A percentile compares a stretch with the other conserved stretches of the same genome.
These are phyloP conservation scores for Rhizopus sp. DNA, from an alignment of 371 early-diverging fungal genomes.

Conservation along the genomic window DNA sequence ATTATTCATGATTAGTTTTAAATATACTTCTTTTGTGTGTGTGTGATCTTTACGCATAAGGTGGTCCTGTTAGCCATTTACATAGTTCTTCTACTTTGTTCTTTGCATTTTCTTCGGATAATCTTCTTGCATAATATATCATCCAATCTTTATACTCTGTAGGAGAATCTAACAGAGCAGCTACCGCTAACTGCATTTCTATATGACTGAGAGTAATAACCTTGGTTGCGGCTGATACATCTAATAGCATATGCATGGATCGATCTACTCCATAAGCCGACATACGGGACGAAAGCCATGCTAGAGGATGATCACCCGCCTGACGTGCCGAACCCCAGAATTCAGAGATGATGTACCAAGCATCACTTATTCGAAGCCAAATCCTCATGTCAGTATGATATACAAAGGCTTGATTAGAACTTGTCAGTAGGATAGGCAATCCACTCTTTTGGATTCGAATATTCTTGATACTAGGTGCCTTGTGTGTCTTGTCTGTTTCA, in stretches of 20 bases:
- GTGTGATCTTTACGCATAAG: constrained; percentile 40
- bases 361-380: constrained; percentile 77
- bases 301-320: constrained; percentile 20
- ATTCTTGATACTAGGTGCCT: constrained; percentile 58
- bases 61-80: constrained; percentile 67
- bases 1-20: not conserved
- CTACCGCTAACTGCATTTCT: constrained; percentile 64
- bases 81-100: constrained; percentile 72
- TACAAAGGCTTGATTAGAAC: constrained; percentile 71
- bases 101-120: constrained; percentile 68
- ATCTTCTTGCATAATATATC: constrained; percentile 65
- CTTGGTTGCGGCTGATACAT: constrained; percentile 2
- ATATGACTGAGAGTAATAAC: constrained; percentile 39
- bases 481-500: constrained; percentile 29
- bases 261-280: not conserved
- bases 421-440: constrained; percentile 69
- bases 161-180: constrained; percentile 61
- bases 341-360: constrained; percentile 60
- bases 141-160: constrained; percentile 69
- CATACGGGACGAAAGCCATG: constrained; percentile 28
- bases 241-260: not conserved
- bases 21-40: constrained; percentile 4
- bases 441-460: constrained; percentile 68
- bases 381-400: constrained; percentile 69
- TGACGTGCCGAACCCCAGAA: constrained; percentile 51